phyloP scores from a whole-genome alignment of 441 rosid species.

The Adansonia gregorii region DNA sequence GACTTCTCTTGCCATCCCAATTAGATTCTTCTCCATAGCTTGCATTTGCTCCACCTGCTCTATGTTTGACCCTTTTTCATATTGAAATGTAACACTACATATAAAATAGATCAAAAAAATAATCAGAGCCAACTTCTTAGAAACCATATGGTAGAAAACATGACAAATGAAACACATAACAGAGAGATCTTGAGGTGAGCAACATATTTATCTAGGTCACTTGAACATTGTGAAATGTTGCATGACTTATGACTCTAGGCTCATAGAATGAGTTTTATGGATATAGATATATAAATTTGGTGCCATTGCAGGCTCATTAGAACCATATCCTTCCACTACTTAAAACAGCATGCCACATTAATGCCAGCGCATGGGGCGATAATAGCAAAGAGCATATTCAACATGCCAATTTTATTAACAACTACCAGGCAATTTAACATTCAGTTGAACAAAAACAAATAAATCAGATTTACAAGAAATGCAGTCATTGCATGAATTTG shows the following conservation, averaged over 20 bases:
- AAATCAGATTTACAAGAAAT: background rate
- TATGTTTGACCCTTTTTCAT: conserved; percentile 66
- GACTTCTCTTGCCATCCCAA: conserved; percentile 64
- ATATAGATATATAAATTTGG: background rate
- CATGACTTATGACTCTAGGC: background rate
- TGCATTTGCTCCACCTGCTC: conserved; percentile 62
- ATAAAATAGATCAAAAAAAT: conserved; percentile 17
- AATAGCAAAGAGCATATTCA: background rate
- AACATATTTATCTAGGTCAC: background rate
- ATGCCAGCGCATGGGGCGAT: background rate
- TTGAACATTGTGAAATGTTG: background rate
- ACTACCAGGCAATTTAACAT: background rate
- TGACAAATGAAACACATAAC: background rate
- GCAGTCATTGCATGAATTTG: background rate
- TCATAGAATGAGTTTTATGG: background rate
- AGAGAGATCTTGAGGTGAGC: background rate
- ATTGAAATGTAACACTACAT: conserved; percentile 60
- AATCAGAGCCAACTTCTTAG: conserved; percentile 13
- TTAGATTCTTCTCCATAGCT: conserved; percentile 63
- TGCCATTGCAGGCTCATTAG: background rate
- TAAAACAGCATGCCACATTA: conserved; percentile 1
- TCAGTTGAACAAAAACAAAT: background rate
- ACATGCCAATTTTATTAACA: background rate
- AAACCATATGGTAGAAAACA: background rate
- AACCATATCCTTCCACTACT: background rate